Evolutionary conservation across 2,329 filamentous ascomycete species (phyloP).

Genomic region (Xylariaceae sp.): DNA sequence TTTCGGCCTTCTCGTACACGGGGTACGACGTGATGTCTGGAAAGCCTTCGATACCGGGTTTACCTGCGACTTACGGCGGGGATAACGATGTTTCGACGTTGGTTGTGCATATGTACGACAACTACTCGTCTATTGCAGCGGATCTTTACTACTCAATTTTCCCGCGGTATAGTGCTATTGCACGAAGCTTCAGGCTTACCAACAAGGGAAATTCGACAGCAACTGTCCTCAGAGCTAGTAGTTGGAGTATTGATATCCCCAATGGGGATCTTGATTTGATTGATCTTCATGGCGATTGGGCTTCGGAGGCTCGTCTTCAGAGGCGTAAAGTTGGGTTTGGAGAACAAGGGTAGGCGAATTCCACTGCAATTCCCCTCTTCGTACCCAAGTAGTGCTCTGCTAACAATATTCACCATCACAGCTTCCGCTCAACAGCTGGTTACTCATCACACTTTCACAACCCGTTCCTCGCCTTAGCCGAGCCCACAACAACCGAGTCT

Average conservation of each 20-base stretch:
- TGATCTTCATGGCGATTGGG: slow-evolving; percentile 60
- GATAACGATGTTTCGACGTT: slow-evolving; percentile 56
- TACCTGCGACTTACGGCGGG: slow-evolving; percentile 57
- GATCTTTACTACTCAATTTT: slow-evolving; percentile 62
- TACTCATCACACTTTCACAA: slow-evolving; percentile 64
- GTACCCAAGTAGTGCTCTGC: not conserved
- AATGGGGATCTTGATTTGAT: slow-evolving; percentile 60
- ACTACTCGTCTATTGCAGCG: slow-evolving; percentile 53
- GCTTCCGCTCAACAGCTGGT: slow-evolving; percentile 58
- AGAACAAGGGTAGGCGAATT: slow-evolving; percentile 42
- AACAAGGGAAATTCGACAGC: slow-evolving; percentile 53
- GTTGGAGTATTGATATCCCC: slow-evolving; percentile 59
- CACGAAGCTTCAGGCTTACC: slow-evolving; percentile 57
- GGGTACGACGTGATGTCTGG: slow-evolving; percentile 53
- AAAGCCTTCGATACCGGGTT: slow-evolving; percentile 52
- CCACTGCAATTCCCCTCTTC: not conserved
- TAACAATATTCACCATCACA: slow-evolving; percentile 29
- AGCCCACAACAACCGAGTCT: slow-evolving; percentile 55
- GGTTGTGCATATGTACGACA: slow-evolving; percentile 55
- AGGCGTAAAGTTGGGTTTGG: slow-evolving; percentile 55
- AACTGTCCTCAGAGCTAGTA: slow-evolving; percentile 53
- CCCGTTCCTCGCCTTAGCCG: slow-evolving; percentile 56
- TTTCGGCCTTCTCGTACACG: slow-evolving; percentile 55
- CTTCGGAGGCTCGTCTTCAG: slow-evolving; percentile 52
- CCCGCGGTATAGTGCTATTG: slow-evolving; percentile 56